Base-by-base conservation (phyloP, 805 yeast genomes). In the Lachancea lanzarotensis region DNA sequence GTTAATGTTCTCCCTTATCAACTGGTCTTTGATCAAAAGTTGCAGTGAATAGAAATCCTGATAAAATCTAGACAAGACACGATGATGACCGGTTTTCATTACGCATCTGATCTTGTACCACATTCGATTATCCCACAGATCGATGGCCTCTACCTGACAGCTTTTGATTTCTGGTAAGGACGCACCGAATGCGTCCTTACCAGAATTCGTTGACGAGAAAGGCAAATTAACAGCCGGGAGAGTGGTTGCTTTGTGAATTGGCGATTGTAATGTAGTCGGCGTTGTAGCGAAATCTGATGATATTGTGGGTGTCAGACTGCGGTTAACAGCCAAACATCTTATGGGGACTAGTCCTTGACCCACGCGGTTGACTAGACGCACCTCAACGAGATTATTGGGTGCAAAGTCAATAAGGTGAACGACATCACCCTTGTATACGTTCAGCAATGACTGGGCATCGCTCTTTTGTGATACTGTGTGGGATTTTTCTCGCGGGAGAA, bases 21-120 rank as follows among this genome's bases (percentile, higher is more conserved):
- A 12, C 27, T 38, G 35, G 19, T 35, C 38, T 13, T 52, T 18
- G 35, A 56, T 16, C 38, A 46, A 42, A 11, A 47, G 33, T 38
- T 58, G 63, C 40, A 58, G 39, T 19, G 40, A 32, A 39, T 56
- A 58, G 39, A 56, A 56, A 38, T 56, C 56, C 17, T 53, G 52
- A 31, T 55, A 56, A 34, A 49, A 52, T 10, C 54, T 45, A 25
- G 46, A 36, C 22, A 51, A 42, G 8, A 17, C 43, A 9, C 39
- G 46, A 29, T 37, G 45, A 38, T 51, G 50, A 10, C 47, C 45
- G 3, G 50, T 39, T 15, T 17, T n/a, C 31, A 45, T 46, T 3
- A 25, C 43, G 15, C 52, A 30, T n/a, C 46, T 48, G n/a, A 55
- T n/a, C 5, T 42, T 38, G 42, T 58, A 58, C 40, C 47, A 38